A percentile compares a stretch with the other conserved stretches of the same genome.
phyloP scores from a whole-genome alignment of 352 stramenopile species.

The Plasmopara muralis region DNA sequence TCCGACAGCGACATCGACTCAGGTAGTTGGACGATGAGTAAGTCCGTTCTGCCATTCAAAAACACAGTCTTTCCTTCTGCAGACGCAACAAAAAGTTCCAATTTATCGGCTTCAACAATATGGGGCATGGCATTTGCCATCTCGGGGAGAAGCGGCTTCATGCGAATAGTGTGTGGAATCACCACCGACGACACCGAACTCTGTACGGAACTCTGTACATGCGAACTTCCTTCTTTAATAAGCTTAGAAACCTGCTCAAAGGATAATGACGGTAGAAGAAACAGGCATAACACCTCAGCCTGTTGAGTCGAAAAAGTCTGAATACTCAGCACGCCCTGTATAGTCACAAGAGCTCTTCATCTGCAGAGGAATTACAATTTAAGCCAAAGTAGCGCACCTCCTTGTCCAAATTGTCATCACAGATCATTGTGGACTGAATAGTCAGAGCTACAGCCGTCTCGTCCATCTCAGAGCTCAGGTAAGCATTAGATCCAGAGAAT shows the following conservation, averaged over 20 bases:
- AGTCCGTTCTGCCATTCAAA: constrained; percentile 45
- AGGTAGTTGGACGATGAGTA: constrained; percentile 57
- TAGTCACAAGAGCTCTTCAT: constrained; percentile 6
- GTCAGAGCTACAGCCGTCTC: constrained; percentile 29
- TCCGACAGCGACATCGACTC: constrained; percentile 25
- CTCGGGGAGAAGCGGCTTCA: constrained; percentile 30
- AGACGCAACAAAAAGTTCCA: constrained; percentile 32
- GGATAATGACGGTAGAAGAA: constrained; percentile 37
- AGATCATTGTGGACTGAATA: constrained; percentile 23
- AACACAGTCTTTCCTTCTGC: constrained; percentile 27
- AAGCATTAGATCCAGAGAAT: constrained; percentile 36
- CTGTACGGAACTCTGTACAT: constrained; percentile 41
- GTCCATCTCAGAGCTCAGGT: constrained; percentile 42
- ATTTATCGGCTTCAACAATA: constrained; percentile 13
- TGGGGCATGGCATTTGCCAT: constrained; percentile 20
- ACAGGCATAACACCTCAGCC: constrained; percentile 53
- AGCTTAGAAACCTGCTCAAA: constrained; percentile 42
- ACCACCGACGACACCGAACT: constrained; percentile 52
- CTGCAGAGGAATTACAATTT: no score
- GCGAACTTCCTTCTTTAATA: constrained; percentile 23
- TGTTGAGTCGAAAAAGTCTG: constrained; percentile 7
- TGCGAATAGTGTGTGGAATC: constrained; percentile 64
- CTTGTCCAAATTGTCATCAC: constrained; percentile 26
- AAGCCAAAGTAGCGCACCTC: constrained; percentile 20
- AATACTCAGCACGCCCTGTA: constrained; percentile 36